Evolutionary conservation across 306 rosid species (phyloP), one percentile per base, ranked within the genome.

Genomic region (Gynostemma pentaphyllum): DNA sequence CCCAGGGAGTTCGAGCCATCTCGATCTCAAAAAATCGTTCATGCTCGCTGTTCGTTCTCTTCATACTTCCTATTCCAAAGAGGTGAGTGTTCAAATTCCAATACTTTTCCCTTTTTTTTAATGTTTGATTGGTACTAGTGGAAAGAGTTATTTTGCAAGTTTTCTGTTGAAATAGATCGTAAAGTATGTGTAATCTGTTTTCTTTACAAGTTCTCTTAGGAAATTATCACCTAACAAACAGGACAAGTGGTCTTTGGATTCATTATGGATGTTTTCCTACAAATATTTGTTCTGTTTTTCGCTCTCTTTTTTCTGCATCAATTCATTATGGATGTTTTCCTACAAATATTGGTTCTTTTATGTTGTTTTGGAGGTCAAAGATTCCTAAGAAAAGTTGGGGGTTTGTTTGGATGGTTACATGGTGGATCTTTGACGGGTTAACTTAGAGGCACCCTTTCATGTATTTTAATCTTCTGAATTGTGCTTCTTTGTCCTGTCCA

Each of bases 1-100:
- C 11, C 72, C 72, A 11, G 40, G 18, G 48, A 57, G 45, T 22
- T 54, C 72, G n/a, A 68, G 72, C 16, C 65, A 41, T 23, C 21
- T 16, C 7, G 72, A 68, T 68, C 65, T 68, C 28, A 68, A 54
- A 28, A 68, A 68, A 21, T 41, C 72, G 7, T 68, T 68, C 72
- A 68, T 41, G 72, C 72, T 68, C 41, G 72, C 72, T 5, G 42
- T 54, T 39, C 72, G 72, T 54, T 54, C 64, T 27, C 53, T 68
- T 24, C 72, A 53, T 18, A 29, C 32, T 57, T 28, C 72, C 45
- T 68, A 65, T 68, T 53, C 72, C 32, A 68, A 47, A 40, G 72
- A 62, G 65, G 70, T 48, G 40, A 36, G 37, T 21, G 24, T 50
- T 21, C 14, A 61, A 61, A 21, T 45, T 45, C 29, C 21, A 32